Evolutionary conservation across 2,329 filamentous ascomycete genomes (phyloP).

Genomic region (Fusarium graminum): DNA sequence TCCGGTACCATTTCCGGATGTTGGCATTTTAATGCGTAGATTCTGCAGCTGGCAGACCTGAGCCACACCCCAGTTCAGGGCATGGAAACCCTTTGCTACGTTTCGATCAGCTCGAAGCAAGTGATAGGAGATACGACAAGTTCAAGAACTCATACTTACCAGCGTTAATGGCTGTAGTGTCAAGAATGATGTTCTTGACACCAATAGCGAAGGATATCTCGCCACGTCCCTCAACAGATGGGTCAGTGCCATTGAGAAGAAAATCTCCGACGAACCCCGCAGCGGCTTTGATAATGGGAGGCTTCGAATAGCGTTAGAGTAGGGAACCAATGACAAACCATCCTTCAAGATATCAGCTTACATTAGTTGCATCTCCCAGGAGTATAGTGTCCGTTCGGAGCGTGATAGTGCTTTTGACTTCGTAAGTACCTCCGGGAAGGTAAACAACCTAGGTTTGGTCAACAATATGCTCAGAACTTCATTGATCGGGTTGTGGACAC

Average conservation of each 20-base stretch:
- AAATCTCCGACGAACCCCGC: background rate
- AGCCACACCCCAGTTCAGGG: slow-evolving; percentile 2
- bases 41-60: slow-evolving; percentile 1
- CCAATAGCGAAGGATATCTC: background rate
- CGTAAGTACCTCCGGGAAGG: background rate
- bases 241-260: background rate
- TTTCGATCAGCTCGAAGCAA: background rate
- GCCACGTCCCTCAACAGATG: background rate
- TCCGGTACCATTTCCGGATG: background rate
- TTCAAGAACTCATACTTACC: background rate
- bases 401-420: background rate
- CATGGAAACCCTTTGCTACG: background rate
- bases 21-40: background rate
- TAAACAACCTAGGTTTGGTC: background rate
- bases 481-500: background rate
- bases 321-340: too few species aligned
- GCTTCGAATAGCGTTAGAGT: background rate
- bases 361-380: background rate
- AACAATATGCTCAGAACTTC: background rate
- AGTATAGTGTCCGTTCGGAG: slow-evolving; percentile 3
- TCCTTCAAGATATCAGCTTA: background rate
- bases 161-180: background rate
- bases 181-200: background rate
- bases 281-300: background rate
- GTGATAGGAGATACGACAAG: accelerated